phyloP scores from a whole-genome alignment of 179 eudicot species.

The Heliamphora pulchella region DNA sequence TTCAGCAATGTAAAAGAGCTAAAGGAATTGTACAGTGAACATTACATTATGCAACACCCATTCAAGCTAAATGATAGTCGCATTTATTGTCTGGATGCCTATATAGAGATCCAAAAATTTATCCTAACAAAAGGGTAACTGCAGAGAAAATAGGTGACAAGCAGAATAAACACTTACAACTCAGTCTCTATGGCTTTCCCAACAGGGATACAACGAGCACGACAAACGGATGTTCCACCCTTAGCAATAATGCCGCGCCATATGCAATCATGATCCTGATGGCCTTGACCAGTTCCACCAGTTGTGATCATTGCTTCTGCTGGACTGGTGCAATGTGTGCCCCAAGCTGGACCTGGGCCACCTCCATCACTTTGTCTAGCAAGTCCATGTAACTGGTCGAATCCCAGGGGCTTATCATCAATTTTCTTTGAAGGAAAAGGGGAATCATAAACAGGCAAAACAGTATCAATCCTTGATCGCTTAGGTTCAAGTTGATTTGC shows the following conservation, averaged over 20 bases:
- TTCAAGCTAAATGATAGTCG: neutral
- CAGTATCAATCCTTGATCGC: slow-evolving; percentile 55
- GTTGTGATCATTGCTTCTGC: slow-evolving; percentile 17
- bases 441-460: slow-evolving; percentile 25
- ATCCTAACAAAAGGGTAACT: neutral
- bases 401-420: slow-evolving; percentile 27
- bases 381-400: slow-evolving; percentile 34
- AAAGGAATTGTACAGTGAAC: neutral
- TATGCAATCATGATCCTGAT: slow-evolving; percentile 43
- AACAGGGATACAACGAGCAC: slow-evolving; percentile 83
- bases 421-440: slow-evolving; percentile 21
- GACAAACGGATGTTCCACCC: slow-evolving; percentile 82
- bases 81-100: neutral
- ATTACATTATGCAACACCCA: neutral
- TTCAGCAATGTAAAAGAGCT: neutral
- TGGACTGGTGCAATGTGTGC: too few relatives aligned
- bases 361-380: slow-evolving; percentile 31
- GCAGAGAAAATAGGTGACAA: neutral
- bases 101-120: neutral
- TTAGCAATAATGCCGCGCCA: slow-evolving; percentile 94
- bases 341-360: slow-evolving; percentile 18
- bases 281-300: slow-evolving; percentile 24
- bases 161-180: slow-evolving; percentile 50
- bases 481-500: slow-evolving; percentile 60
- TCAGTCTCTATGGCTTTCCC: slow-evolving; percentile 62